phyloP scores from a whole-genome alignment of 768 basidiomycete genomes.

The Rubroboletus pulcherrimus region DNA sequence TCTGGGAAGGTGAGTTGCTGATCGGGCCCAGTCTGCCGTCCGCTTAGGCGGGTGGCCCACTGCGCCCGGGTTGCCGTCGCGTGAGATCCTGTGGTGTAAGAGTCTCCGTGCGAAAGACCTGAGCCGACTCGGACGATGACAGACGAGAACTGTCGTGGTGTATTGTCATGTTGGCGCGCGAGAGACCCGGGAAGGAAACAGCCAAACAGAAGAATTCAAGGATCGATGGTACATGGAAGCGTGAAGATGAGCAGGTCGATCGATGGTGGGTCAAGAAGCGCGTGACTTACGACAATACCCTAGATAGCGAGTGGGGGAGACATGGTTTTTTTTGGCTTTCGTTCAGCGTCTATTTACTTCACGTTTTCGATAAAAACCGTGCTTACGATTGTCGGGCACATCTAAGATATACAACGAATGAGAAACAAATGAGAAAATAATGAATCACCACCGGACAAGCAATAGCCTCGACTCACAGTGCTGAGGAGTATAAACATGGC shows the following conservation, averaged over 20 bases:
- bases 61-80: not conserved
- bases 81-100: not conserved
- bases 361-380: not conserved
- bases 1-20: not conserved
- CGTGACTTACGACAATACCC: not conserved
- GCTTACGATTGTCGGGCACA: not conserved
- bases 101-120: constrained; percentile 20
- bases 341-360: not conserved
- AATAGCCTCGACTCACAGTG: not conserved
- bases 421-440: not conserved
- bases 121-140: constrained; percentile 26
- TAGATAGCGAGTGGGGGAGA: not conserved
- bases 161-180: not conserved
- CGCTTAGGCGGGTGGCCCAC: not conserved
- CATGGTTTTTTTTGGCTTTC: not conserved
- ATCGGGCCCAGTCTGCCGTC: not conserved
- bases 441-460: not conserved
- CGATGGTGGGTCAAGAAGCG: not conserved
- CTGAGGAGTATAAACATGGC: not conserved
- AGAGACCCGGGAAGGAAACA: constrained; percentile 17
- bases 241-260: not conserved
- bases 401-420: not conserved
- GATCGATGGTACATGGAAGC: not conserved
- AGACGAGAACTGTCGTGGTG: not conserved
- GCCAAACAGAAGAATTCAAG: not conserved